phyloP scores from a whole-genome alignment of 768 basidiomycete species.

The Vararia minispora region DNA sequence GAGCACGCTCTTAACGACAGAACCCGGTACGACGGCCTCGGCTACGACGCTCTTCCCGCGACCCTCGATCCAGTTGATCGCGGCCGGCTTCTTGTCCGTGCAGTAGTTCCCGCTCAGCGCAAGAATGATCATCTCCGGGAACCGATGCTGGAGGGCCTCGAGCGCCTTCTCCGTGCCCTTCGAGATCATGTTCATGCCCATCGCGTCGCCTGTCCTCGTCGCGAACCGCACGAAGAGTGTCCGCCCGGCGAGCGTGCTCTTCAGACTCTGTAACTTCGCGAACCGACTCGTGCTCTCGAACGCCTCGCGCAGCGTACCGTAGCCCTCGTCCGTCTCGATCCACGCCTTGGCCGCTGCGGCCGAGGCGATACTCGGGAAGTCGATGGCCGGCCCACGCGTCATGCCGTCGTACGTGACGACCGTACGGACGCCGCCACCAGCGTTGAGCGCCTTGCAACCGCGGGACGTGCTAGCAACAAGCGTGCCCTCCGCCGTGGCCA shows the following conservation, averaged over 20 bases:
- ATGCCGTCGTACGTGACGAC: constrained; percentile 89
- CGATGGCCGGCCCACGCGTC: constrained; percentile 98
- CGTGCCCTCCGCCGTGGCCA: constrained; percentile 99
- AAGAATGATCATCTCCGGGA: constrained; percentile 85
- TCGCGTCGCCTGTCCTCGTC: constrained; percentile 93
- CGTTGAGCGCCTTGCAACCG: constrained; percentile 96
- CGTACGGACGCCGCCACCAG: constrained; percentile 90
- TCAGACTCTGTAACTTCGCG: constrained; percentile 74
- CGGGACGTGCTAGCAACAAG: constrained; percentile 95
- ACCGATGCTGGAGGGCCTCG: constrained; percentile 61
- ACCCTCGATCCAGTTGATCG: constrained; percentile 99
- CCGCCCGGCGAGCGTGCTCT: constrained; percentile 86
- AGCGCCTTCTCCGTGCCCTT: constrained; percentile 97
- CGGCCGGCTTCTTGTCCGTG: constrained; percentile 99
- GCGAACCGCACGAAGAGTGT: constrained; percentile 91
- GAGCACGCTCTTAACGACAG: constrained; percentile 77
- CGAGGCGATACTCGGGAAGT: constrained; percentile 73
- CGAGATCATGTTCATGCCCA: constrained; percentile 99
- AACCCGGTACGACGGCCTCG: constrained; percentile 86
- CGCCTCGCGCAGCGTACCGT: constrained; percentile 60
- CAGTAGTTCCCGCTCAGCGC: constrained; percentile 97
- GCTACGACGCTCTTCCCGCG: constrained; percentile 97
- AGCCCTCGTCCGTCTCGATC: constrained; percentile 79
- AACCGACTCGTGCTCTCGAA: constrained; percentile 96
- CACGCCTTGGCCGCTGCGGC: constrained; percentile 82